A percentile compares a stretch with the other conserved stretches of the same genome.
phyloP scores from a whole-genome alignment of 805 yeast genomes.

The Yamadazyma paraphyllophila region DNA sequence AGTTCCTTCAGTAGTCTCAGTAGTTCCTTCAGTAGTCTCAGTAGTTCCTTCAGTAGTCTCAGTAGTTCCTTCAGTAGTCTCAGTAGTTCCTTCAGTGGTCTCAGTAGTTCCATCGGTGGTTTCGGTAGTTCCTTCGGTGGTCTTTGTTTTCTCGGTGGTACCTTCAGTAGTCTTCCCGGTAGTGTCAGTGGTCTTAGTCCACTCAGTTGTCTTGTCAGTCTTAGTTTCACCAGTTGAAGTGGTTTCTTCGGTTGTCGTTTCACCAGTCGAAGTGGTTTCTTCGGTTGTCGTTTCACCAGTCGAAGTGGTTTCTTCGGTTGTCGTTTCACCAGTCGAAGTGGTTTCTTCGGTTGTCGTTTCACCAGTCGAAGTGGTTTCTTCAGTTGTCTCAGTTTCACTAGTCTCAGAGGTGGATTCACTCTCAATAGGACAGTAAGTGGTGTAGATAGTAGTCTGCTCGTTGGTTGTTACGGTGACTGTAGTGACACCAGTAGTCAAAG shows the following conservation, averaged over 20 bases:
- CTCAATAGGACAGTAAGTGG: slow-evolving; percentile 24
- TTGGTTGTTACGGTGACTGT: slow-evolving; percentile 17
- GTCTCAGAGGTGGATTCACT: slow-evolving; percentile 8
- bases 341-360: not conserved
- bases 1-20: slow-evolving; percentile 1
- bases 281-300: not conserved
- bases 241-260: slow-evolving; percentile 1
- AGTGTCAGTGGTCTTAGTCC: not conserved
- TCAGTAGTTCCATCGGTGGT: not conserved
- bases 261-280: not conserved
- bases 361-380: not conserved
- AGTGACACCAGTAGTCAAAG: slow-evolving; percentile 25
- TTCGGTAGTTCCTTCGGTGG: not conserved
- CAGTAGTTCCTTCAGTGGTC: slow-evolving; percentile 9
- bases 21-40: not conserved
- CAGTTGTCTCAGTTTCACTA: slow-evolving; percentile 15
- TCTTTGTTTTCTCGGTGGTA: slow-evolving; percentile 4
- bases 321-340: slow-evolving; percentile 15
- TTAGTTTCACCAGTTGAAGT: not conserved
- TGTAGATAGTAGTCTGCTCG: slow-evolving; percentile 19
- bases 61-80: slow-evolving; percentile 4
- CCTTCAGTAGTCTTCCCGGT: slow-evolving; percentile 1
- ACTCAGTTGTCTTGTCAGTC: too few relatives aligned
- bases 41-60: slow-evolving; percentile 1
- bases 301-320: slow-evolving; percentile 3